A percentile compares a stretch with the other conserved stretches of the same genome.
phyloP scores from a whole-genome alignment of 1,284 basidiomycete genomes.

The Grifola frondosa region DNA sequence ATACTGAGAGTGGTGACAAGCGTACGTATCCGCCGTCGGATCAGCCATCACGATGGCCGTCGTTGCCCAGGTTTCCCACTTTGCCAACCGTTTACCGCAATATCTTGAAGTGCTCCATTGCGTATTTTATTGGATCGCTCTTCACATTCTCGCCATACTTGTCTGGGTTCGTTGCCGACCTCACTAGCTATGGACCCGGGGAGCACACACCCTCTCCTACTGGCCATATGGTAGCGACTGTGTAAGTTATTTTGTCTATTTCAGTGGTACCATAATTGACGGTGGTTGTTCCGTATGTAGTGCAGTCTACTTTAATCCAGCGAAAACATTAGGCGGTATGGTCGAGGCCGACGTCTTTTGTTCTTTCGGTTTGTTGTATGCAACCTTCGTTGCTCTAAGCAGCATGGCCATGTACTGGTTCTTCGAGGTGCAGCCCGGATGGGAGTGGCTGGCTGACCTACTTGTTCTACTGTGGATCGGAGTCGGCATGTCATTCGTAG shows the following conservation, averaged over 20 bases:
- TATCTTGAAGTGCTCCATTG: constrained; percentile 88
- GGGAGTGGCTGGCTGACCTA: constrained; percentile 67
- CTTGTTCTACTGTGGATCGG: constrained; percentile 82
- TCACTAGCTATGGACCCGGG: constrained; percentile 67
- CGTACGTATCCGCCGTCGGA: too few species aligned
- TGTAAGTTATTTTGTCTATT: constrained; percentile 25
- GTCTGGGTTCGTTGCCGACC: constrained; percentile 61
- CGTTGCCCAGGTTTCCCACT: constrained; percentile 9
- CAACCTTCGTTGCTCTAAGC: constrained; percentile 71
- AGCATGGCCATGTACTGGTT: constrained; percentile 80
- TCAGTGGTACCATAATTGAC: background rate
- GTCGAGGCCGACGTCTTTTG: constrained; percentile 84
- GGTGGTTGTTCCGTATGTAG: constrained; percentile 35
- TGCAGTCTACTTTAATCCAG: constrained; percentile 80
- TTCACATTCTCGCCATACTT: constrained; percentile 87
- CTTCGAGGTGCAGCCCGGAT: constrained; percentile 66
- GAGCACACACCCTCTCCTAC: constrained; percentile 61
- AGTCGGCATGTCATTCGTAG: constrained; percentile 76
- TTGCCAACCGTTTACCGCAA: constrained; percentile 38
- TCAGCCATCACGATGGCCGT: constrained; percentile 1
- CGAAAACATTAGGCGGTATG: constrained; percentile 89
- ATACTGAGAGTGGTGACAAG: too few species aligned
- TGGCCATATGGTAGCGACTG: constrained; percentile 90
- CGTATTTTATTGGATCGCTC: constrained; percentile 87
- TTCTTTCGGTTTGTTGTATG: constrained; percentile 69